These are phyloP conservation scores for Sherardia arvensis DNA, from an alignment of 257 asterid species.

Conservation along the genomic window DNA sequence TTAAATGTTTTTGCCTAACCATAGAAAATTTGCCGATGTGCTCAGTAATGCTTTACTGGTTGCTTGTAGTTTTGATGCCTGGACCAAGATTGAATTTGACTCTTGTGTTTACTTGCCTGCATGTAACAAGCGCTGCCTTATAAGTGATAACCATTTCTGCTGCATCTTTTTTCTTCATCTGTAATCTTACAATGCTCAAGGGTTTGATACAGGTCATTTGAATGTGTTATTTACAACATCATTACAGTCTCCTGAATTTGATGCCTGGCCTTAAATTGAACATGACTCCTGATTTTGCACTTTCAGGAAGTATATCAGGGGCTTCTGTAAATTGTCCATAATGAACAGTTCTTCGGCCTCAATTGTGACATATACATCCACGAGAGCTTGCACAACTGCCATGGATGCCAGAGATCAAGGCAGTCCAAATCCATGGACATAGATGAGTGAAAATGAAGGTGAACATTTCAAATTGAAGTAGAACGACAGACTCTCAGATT, in stretches of 20 bases:
- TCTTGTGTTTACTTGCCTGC: too few species aligned
- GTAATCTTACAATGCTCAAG: too few species aligned
- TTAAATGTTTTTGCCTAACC: too few species aligned
- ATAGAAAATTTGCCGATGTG: too few species aligned
- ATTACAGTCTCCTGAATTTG: background rate
- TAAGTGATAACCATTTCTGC: too few species aligned
- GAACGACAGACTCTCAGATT: too few species aligned
- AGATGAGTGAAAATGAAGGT: constrained; percentile 18
- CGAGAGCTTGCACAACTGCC: constrained; percentile 96
- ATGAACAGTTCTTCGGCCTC: constrained; percentile 79
- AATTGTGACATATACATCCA: constrained; percentile 95
- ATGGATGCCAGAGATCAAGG: constrained; percentile 85
- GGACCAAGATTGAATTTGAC: too few species aligned
- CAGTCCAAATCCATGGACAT: constrained; percentile 28
- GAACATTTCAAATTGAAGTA: too few species aligned
- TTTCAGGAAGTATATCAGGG: constrained; percentile 66
- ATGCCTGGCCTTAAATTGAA: background rate
- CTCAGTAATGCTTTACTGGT: too few species aligned
- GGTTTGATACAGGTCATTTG: background rate
- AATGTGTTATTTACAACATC: background rate
- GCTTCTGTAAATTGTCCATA: constrained; percentile 70
- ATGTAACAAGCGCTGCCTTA: too few species aligned
- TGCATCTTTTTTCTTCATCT: too few species aligned
- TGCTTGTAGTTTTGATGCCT: too few species aligned
- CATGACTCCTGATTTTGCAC: constrained; percentile 11